Evolutionary conservation across 768 basidiomycete species (phyloP), one percentile per base, ranked within the genome.

Genomic region (Tylopilus vinaceipallidus): DNA sequence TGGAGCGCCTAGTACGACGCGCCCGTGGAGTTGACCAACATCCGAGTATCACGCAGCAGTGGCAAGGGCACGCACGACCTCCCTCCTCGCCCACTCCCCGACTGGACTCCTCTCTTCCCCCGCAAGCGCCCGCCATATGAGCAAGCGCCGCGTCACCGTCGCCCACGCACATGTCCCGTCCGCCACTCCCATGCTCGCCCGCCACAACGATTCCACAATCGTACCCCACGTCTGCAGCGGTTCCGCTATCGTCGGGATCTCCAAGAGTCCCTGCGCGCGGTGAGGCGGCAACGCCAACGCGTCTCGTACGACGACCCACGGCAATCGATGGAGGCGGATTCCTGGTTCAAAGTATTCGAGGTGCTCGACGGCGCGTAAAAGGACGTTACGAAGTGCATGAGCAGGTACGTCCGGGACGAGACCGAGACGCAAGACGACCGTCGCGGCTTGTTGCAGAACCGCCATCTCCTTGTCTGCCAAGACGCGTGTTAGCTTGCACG

Each of bases 61-160:
- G 16, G 16, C 19, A 8, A 61, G 33, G 26, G 42, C 50, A 23
- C 37, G 42, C 5, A 53, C 39, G 58, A 33, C 53, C 22, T 58
- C 50, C 40, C 24, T 67, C 36, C 84, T 70, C n/a, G 72, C 78
- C 84, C 84, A 87, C 53, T 84, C 81, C 6, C 77, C 77, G 2
- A 74, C 60, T 19, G 46, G 50, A 42, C 64, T 68, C 4, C 57
- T 64, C 20, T 72, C 69, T 6, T 58, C 61, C 4, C 79, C 79
- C 3, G 64, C 69, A 10, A 79, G 50, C 1, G 74, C 66, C 53
- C 80, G 73, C 83, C 82, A 86, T 6, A 82, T 45, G 32, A 89
- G 60, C 53, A 87, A 42, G 49, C 84, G 71, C 30, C 67, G 66
- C 3, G 79, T 83, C 50, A 89, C 59, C 64, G 17, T 72, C 69